Evolutionary conservation across 192 early-diverging fungal genomes (phyloP), one percentile per base, ranked within the genome.

Genomic region (Helicostylum pulchrum): DNA sequence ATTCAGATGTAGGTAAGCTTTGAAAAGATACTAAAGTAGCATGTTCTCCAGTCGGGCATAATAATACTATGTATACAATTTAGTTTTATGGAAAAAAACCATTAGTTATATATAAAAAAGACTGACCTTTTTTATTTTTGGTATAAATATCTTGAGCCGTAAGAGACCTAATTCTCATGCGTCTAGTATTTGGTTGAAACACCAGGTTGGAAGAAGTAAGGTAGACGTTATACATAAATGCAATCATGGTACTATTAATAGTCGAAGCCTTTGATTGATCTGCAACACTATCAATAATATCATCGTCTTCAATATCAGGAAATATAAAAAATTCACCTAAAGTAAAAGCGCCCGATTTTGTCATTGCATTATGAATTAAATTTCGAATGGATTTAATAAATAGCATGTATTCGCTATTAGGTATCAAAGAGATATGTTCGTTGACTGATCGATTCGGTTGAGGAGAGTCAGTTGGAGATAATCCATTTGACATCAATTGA

Each of bases 321-420:
- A 60, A 60, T 19, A 67, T 44, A 49, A 61, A 67, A 50, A 61
- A 67, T 17, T 67, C 66, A 3, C 66, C 66, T 30, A 67, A 44
- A 1, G 58, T 42, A 12, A 67, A 44, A 9, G 42, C 44, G 7
- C 66, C 58, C 15, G 49, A 53, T 39, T 52, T 32, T 26, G 61
- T 51, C 66, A 67, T 67, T 20, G 58, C 61, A 49, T 42, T 36
- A 5, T 42, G 31, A 32, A 67, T 61, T 52, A 67, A 14, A 61
- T 67, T 67, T 12, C 66, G 66, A 47, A 67, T 45, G 0, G 58
- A 57, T 30, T 47, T 67, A 14, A 67, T 23, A 53, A 67, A 67
- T 21, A 67, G 51, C 31, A 21, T 50, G 23, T 67, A 61, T 53
- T 67, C 66, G 53, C 61, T 36, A 30, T 32, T 59, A 14, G 61